Evolutionary conservation across 768 basidiomycete species (phyloP), one percentile per base, ranked within the genome.

Genomic region (Amylocystis lapponica): DNA sequence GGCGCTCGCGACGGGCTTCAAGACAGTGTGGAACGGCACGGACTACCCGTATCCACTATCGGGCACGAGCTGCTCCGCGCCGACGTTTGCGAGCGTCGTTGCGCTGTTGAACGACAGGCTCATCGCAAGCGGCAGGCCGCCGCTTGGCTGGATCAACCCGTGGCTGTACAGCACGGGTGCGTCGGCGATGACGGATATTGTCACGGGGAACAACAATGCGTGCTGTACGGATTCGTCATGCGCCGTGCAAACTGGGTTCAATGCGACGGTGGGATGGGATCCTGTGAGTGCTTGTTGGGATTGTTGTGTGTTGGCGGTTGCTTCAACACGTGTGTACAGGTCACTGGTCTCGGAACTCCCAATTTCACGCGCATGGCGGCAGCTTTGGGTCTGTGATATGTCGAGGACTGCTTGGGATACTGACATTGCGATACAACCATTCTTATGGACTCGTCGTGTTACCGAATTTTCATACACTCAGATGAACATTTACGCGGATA

Each of bases 81-180:
- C 64, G 13, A 60, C 62, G 39, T 62, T 58, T 38, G 60, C 66
- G 23, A 58, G 53, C 45, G 47, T 64, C 42, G 50, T 66, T 30
- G 36, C 62, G 35, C 53, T 67, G 25, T 48, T 67, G 26, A 67
- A 66, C 39, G 65, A 59, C 51, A 27, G 51, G 45, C 64, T 65
- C 30, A 40, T 54, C 16, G 57, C 56, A 2, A 51, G 49, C 11
- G 61, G 62, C 29, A 60, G 59, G 49, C 43, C 55, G 11, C 37
- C 52, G 27, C 58, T 66, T 23, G 66, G 65, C 2, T 66, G 64
- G 56, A 40, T 66, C 37, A 66, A 66, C 51, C 64, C 65, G 25
- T 35, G 19, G 31, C 41, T 42, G 32, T 42, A 42, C 26, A 22
- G 35, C 6, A 36, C 35, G 5, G 6, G 54, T 35, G 47, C 52